These are phyloP conservation scores for Morella rubra DNA, from an alignment of 306 rosid genomes.

Conservation along the genomic window DNA sequence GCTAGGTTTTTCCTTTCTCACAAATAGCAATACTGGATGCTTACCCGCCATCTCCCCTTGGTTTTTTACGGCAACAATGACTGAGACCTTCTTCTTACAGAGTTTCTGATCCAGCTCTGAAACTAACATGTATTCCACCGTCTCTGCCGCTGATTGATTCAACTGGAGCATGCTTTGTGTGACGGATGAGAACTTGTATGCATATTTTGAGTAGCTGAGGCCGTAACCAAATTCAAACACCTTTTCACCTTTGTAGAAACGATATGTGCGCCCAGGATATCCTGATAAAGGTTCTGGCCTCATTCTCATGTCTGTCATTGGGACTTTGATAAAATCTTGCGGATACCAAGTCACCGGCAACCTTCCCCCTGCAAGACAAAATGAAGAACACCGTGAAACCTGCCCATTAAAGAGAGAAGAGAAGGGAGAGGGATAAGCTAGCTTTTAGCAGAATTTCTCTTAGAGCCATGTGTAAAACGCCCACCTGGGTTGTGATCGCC, in stretches of 20 bases:
- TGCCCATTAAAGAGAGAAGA: neutral
- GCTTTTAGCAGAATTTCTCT: neutral
- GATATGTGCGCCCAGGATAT: constrained; percentile 83
- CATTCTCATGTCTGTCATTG: constrained; percentile 99
- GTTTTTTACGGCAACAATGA: constrained; percentile 54
- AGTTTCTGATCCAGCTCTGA: constrained; percentile 50
- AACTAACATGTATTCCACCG: constrained; percentile 50
- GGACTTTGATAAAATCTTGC: constrained; percentile 53
- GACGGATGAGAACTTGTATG: constrained; percentile 51
- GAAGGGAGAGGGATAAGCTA: neutral
- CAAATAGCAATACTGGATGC: constrained; percentile 70
- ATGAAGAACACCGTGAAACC: constrained; percentile 11
- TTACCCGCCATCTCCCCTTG: constrained; percentile 73
- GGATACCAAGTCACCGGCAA: constrained; percentile 93
- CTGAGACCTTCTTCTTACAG: constrained; percentile 51
- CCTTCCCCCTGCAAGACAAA: constrained; percentile 69
- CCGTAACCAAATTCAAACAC: constrained; percentile 84
- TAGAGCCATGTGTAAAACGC: neutral
- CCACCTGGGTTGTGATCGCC: constrained; percentile 94
- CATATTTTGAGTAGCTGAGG: constrained; percentile 77
- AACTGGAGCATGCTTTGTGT: constrained; percentile 50
- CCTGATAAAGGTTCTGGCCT: constrained; percentile 58
- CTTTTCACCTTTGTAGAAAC: constrained; percentile 72
- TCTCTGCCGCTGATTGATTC: constrained; percentile 41
- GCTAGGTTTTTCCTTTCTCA: constrained; percentile 30